Evolutionary conservation across 2,329 filamentous ascomycete genomes (phyloP), one percentile per base, ranked within the genome.

Genomic region (Ceratocystis diversiconidia): DNA sequence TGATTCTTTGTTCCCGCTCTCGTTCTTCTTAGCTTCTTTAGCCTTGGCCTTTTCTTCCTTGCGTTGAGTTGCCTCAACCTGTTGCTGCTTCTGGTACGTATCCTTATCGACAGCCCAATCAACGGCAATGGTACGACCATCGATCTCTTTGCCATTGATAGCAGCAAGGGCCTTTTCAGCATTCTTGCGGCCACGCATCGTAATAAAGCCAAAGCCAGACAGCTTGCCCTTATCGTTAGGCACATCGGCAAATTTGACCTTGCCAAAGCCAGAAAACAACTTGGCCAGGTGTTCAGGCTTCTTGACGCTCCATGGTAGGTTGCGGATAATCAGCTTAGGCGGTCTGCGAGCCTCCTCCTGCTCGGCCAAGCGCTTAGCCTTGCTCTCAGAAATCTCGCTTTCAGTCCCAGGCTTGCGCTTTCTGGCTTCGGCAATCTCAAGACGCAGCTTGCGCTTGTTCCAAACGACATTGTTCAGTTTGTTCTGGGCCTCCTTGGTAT

Each of bases 21-120:
- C 71, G 12, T 66, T 52, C 32, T 67, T 66, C 46, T 66, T 66
- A 17, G 61, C 60, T 10, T 65, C 66, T 28, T 69, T 67, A n/a
- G 69, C 70, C 61, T 77, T 74, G 5, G 73, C 74, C 46, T 74
- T 75, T 19, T 74, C 74, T 15, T 74, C 74, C 15, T 75, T 74
- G 4, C 70, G 69, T 2, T 71, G 70, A 12, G 70, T 69, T 17
- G 65, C 63, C 22, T 67, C 66, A 22, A 67, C 62, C 59, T 78
- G 73, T 64, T 85, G 80, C 69, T 85, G 79, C 68, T 85, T 80
- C 68, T 92, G 83, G 90, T 90, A 99, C 5, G 87, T 85, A 52
- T 86, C 82, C 77, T 95, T 96, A 68, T 96, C 90, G 2, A 97
- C 91, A 41, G 95, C 92, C 90, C 90, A 99, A 76, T 99, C 94